These are phyloP conservation scores for Brassica juncea DNA, from an alignment of 345 rosid genomes.

Conservation along the genomic window DNA sequence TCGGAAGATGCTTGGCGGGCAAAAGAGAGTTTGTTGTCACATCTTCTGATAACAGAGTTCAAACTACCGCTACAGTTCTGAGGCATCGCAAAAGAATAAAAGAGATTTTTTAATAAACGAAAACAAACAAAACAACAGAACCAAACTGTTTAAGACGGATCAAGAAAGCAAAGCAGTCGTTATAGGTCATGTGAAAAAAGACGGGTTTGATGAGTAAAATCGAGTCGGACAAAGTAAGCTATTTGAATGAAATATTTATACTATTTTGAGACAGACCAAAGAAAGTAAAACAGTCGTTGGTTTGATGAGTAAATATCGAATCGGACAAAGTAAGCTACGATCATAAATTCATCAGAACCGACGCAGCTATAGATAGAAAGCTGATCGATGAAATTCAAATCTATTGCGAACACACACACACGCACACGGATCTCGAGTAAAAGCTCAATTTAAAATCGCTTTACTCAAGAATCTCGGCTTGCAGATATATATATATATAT, in stretches of 20 bases:
- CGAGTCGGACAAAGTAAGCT: no score
- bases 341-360: background rate
- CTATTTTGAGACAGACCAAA: background rate
- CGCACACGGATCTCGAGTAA: background rate
- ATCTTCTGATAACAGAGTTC: conserved; percentile 53
- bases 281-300: background rate
- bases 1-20: conserved; percentile 66
- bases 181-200: no score
- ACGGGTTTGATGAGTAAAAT: no score
- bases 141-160: background rate
- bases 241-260: no score
- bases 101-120: no score
- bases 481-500: no score
- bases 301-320: no score
- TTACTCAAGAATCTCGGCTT: no score
- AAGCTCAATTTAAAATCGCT: no score
- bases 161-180: background rate
- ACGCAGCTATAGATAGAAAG: background rate
- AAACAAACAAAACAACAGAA: no score
- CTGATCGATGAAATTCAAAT: background rate
- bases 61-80: conserved; percentile 80
- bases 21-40: conserved; percentile 59
- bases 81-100: background rate
- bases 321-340: background rate
- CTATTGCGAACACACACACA: background rate